Conservation (phyloP, 2,329 filamentous ascomycete genomes). For the Exophiala sp. region DNA sequence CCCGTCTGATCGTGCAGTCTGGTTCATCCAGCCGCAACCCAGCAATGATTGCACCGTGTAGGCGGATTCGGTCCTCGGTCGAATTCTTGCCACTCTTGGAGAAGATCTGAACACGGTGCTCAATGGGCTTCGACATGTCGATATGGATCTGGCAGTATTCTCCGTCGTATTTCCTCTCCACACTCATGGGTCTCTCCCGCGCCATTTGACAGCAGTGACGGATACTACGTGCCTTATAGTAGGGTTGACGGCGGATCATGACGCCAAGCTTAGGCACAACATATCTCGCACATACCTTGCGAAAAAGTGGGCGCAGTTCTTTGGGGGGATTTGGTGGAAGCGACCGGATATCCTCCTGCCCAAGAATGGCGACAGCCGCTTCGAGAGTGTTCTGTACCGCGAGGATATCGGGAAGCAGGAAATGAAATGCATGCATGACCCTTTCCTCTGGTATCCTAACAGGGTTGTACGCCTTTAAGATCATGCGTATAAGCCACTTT, state of each 20-base stretch:
- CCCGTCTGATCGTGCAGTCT: slow-evolving; percentile 54
- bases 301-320: slow-evolving; percentile 5
- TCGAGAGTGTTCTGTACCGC: slow-evolving; percentile 23
- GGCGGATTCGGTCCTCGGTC: slow-evolving; percentile 59
- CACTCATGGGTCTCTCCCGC: slow-evolving; percentile 56
- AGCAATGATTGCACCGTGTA: slow-evolving; percentile 59
- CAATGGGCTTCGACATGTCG: slow-evolving; percentile 52
- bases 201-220: slow-evolving; percentile 67
- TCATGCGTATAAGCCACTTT: slow-evolving; percentile 79
- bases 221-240: slow-evolving; percentile 59
- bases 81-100: slow-evolving; percentile 91
- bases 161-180: slow-evolving; percentile 78
- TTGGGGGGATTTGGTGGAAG: slow-evolving; percentile 14
- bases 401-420: slow-evolving; percentile 54
- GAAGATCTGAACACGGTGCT: slow-evolving; percentile 66
- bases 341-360: slow-evolving; percentile 5
- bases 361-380: slow-evolving; percentile 19
- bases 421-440: slow-evolving; percentile 59
- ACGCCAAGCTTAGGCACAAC: slow-evolving; percentile 50
- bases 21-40: slow-evolving; percentile 57
- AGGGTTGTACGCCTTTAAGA: slow-evolving; percentile 70
- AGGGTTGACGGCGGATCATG: slow-evolving; percentile 56
- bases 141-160: slow-evolving; percentile 89
- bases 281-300: slow-evolving; percentile 23
- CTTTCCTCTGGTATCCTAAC: slow-evolving; percentile 54